Conservation (phyloP, 2,329 filamentous ascomycete genomes). For the Tolypocladium pustulatum region DNA sequence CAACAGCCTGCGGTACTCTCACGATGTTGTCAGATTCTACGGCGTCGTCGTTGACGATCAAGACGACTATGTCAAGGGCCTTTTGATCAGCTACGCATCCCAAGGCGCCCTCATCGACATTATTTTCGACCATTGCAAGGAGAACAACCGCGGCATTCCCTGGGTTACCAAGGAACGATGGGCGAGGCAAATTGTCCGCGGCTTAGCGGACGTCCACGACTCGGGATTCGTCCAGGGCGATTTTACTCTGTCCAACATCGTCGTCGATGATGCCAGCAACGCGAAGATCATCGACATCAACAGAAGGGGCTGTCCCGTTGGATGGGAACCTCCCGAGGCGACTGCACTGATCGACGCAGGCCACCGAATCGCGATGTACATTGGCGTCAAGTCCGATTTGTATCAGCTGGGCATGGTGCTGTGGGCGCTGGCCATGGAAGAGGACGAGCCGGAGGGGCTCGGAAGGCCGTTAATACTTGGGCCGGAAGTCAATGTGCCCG, state of each 20-base stretch:
- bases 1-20: slow-evolving; percentile 61
- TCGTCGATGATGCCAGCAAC: slow-evolving; percentile 73
- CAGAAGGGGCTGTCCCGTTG: slow-evolving; percentile 87
- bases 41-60: slow-evolving; percentile 86
- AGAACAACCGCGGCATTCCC: slow-evolving; percentile 41
- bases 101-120: slow-evolving; percentile 84
- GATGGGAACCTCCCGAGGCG: slow-evolving; percentile 94
- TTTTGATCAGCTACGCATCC: slow-evolving; percentile 81
- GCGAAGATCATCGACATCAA: slow-evolving; percentile 99
- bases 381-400: slow-evolving; percentile 93
- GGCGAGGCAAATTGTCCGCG: slow-evolving; percentile 84
- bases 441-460: slow-evolving; percentile 81
- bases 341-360: slow-evolving; percentile 75
- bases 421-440: slow-evolving; percentile 78
- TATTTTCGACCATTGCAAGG: slow-evolving; percentile 66
- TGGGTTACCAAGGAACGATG: slow-evolving; percentile 74
- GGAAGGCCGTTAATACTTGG: slow-evolving; percentile 56
- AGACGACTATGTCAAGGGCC: slow-evolving; percentile 71
- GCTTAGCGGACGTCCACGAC: slow-evolving; percentile 87
- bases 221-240: slow-evolving; percentile 95
- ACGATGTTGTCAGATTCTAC: slow-evolving; percentile 74
- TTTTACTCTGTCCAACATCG: slow-evolving; percentile 94
- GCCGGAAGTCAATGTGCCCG: slow-evolving; percentile 54
- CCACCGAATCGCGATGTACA: slow-evolving; percentile 91
- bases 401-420: slow-evolving; percentile 96